A percentile compares a stretch with the other conserved stretches of the same genome.
These are phyloP conservation scores for Funneliformis geosporum DNA, from an alignment of 192 early-diverging fungal genomes.

Conservation along the genomic window DNA sequence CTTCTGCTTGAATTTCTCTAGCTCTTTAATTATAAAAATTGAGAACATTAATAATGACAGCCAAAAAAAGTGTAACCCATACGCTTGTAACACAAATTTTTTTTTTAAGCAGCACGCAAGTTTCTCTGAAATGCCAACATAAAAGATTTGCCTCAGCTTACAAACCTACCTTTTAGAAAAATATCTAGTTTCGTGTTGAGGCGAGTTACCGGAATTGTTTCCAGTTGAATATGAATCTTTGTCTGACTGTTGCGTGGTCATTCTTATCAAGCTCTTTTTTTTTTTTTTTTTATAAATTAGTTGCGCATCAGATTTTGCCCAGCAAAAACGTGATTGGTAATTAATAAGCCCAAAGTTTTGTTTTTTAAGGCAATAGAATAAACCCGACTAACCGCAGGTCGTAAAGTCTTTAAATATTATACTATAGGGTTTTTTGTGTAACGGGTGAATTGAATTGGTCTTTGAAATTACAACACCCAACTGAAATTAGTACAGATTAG, in stretches of 20 bases:
- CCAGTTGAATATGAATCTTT: conserved; percentile 23
- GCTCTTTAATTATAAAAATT: conserved; percentile 12
- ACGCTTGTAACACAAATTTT: neutral
- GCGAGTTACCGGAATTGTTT: conserved; percentile 16
- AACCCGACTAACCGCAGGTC: conserved; percentile 1
- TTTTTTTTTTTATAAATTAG: neutral
- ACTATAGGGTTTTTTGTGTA: conserved; percentile 26
- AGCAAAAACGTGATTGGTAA: conserved; percentile 29
- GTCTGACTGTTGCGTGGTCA: conserved; percentile 28
- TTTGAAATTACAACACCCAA: conserved; percentile 23
- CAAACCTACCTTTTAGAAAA: conserved; percentile 34
- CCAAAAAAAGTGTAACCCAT: neutral
- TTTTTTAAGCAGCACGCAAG: too few species aligned
- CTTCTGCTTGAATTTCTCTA: conserved; percentile 40
- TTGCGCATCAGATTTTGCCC: conserved; percentile 27
- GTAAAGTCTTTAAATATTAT: conserved; percentile 24
- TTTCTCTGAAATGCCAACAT: neutral
- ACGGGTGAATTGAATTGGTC: neutral
- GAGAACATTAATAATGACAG: neutral
- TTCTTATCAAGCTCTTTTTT: conserved; percentile 11
- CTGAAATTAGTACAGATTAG: conserved; percentile 10
- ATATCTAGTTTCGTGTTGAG: conserved; percentile 30
- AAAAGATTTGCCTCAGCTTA: neutral
- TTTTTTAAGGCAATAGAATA: conserved; percentile 10
- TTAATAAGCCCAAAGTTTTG: neutral